A percentile compares a stretch with the other conserved stretches of the same genome.
Conservation (phyloP, 768 basidiomycete species). For the Clavulina sp. region DNA sequence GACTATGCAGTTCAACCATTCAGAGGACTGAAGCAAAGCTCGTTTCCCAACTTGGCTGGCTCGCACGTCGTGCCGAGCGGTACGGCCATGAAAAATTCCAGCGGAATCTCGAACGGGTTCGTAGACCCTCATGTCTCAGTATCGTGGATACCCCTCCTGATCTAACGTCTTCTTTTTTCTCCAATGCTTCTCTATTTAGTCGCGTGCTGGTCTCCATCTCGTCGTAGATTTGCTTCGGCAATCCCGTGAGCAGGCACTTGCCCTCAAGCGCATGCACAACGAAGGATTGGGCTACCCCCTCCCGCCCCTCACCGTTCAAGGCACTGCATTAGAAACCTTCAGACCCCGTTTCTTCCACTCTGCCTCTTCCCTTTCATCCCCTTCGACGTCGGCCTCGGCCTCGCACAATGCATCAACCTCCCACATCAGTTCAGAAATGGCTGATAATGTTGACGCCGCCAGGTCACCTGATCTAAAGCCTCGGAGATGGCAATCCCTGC, state of each 20-base stretch:
- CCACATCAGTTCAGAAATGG: no score
- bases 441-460: no score
- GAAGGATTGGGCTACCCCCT: not conserved
- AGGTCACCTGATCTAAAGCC: no score
- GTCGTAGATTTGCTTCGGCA: slow-evolving; percentile 65
- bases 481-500: no score
- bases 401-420: no score
- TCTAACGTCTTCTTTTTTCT: slow-evolving; percentile 8
- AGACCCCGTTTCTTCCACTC: not conserved
- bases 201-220: slow-evolving; percentile 72
- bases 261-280: no score
- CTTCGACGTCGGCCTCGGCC: no score
- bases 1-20: slow-evolving; percentile 41
- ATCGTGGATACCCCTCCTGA: slow-evolving; percentile 4
- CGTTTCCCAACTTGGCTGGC: slow-evolving; percentile 79
- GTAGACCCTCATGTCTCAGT: slow-evolving; percentile 16
- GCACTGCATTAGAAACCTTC: not conserved
- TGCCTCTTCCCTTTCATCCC: not conserved
- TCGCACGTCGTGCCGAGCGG: slow-evolving; percentile 72
- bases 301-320: not conserved
- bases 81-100: slow-evolving; percentile 76
- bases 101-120: slow-evolving; percentile 66
- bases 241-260: slow-evolving; percentile 34
- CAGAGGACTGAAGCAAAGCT: slow-evolving; percentile 79
- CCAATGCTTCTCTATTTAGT: slow-evolving; percentile 28